A percentile compares a stretch with the other conserved stretches of the same genome.
Conservation (phyloP, 2,329 filamentous ascomycete species). For the Coniochaeta sp. region DNA sequence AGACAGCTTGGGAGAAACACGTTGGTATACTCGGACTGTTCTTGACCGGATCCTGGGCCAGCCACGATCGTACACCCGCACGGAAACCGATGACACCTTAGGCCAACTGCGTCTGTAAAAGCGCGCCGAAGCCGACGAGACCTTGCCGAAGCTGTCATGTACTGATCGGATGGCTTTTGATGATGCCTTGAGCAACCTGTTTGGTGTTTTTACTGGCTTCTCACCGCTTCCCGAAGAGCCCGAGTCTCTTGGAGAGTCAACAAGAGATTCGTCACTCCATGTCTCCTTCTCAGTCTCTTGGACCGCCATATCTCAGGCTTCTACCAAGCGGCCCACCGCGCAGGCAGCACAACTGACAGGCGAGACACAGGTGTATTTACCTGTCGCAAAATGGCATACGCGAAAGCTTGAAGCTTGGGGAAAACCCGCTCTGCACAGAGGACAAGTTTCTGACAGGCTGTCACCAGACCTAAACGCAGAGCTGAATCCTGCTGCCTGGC, state of each 20-base stretch:
- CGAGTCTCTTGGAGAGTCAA: background rate
- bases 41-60: background rate
- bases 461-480: background rate
- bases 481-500: background rate
- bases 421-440: background rate
- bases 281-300: background rate
- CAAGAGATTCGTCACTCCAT: background rate
- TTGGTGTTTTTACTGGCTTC: background rate
- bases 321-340: background rate
- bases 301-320: background rate
- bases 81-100: background rate
- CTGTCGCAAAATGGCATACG: background rate
- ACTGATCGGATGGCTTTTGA: background rate
- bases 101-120: background rate
- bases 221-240: background rate
- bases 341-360: background rate
- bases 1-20: background rate
- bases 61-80: background rate
- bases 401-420: background rate
- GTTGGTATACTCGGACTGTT: background rate
- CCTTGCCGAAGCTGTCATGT: background rate
- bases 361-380: background rate
- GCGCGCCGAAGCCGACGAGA: background rate
- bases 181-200: background rate
- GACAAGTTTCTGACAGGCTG: too few relatives aligned